Conservation (phyloP, 768 basidiomycete species). For the Pleurotus giganteus region DNA sequence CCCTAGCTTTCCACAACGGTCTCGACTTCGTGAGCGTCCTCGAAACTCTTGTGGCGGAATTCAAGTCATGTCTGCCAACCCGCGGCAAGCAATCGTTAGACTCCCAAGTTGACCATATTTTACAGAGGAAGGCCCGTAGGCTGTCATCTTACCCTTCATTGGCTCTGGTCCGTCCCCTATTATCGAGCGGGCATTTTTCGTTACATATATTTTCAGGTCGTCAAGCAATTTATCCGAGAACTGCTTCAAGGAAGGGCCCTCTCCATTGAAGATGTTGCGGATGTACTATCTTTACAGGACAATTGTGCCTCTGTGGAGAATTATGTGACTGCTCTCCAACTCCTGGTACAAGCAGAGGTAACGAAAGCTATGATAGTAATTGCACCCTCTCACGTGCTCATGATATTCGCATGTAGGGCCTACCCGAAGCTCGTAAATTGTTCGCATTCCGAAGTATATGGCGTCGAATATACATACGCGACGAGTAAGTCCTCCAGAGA, state of each 20-base stretch:
- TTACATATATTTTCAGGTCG: conserved; percentile 46
- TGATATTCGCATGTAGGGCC: conserved; percentile 43
- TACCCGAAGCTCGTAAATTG: conserved; percentile 67
- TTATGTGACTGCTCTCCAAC: conserved; percentile 65
- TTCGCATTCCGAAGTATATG: conserved; percentile 78
- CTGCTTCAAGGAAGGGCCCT: conserved; percentile 75
- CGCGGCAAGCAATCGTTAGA: conserved; percentile 68
- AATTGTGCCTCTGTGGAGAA: conserved; percentile 59
- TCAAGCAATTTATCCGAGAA: conserved; percentile 65
- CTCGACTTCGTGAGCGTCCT: conserved; percentile 89
- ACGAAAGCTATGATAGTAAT: conserved; percentile 9
- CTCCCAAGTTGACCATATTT: conserved; percentile 61
- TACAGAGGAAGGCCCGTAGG: conserved; percentile 49
- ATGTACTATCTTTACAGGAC: conserved; percentile 84
- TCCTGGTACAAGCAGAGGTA: conserved; percentile 59
- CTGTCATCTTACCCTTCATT: conserved; percentile 50
- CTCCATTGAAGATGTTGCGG: conserved; percentile 76
- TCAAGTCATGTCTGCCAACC: conserved; percentile 46
- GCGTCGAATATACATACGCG: conserved; percentile 85
- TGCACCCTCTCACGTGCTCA: not conserved
- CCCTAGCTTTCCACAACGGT: conserved; percentile 76
- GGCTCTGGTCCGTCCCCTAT: conserved; percentile 36
- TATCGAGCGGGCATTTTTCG: not conserved
- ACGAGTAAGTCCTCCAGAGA: conserved; percentile 59
- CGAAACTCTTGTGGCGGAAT: conserved; percentile 60